Conservation (phyloP, 83 land plant species). For the Picea abies region DNA sequence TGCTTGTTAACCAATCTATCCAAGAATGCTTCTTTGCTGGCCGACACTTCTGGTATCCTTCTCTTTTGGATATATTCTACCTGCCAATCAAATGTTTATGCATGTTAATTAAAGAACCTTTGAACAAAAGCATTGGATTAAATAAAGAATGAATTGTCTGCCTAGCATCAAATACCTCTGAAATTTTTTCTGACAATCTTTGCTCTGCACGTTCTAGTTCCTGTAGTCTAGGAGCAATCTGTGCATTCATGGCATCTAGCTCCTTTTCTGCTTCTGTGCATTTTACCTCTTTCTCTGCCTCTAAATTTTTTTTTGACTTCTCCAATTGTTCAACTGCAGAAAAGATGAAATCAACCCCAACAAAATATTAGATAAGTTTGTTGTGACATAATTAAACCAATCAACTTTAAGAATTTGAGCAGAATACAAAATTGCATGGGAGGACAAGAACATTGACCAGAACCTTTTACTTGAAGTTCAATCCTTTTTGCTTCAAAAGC, state of each 20-base stretch:
- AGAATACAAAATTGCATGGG: not conserved
- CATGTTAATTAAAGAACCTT: not conserved
- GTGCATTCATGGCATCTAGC: conserved; percentile 27
- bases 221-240: conserved; percentile 29
- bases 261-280: conserved; percentile 32
- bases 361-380: not conserved
- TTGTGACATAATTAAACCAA: not conserved
- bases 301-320: conserved; percentile 7
- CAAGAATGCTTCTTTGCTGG: not conserved
- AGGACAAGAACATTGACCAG: not conserved
- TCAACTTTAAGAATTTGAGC: not conserved
- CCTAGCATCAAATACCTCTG: not conserved
- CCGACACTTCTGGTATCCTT: not conserved
- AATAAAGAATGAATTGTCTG: not conserved
- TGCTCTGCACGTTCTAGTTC: conserved; percentile 16
- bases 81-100: not conserved
- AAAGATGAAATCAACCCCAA: not conserved
- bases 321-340: conserved; percentile 18
- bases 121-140: not conserved
- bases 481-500: conserved; percentile 42
- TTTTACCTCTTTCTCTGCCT: conserved; percentile 36
- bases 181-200: not conserved
- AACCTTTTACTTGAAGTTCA: conserved; percentile 52
- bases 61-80: not conserved
- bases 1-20: not conserved